Conservation (phyloP, 331 rosid genomes). For the Prunus yedoensis region DNA sequence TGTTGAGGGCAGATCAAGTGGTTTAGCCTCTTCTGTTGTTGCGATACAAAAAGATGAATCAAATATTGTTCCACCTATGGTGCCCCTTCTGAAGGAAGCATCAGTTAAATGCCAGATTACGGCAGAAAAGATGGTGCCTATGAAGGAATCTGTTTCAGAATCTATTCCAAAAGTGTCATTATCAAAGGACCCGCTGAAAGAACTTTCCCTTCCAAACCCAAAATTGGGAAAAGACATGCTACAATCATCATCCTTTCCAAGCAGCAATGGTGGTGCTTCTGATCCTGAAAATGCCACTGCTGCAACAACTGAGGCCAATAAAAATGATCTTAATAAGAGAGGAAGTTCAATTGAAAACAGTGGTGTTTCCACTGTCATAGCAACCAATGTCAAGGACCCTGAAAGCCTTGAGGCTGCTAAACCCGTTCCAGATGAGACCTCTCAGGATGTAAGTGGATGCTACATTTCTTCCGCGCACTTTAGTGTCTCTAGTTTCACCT, state of each 20-base stretch:
- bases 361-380: conserved; percentile 19
- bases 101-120: conserved; percentile 2
- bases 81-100: conserved; percentile 25
- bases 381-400: conserved; percentile 23
- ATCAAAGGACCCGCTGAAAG: conserved; percentile 14
- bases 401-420: conserved; percentile 27
- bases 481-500: conserved; percentile 24
- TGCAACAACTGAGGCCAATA: conserved; percentile 22
- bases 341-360: conserved; percentile 31
- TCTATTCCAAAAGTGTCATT: conserved; percentile 20
- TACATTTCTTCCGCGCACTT: neutral
- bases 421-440: conserved; percentile 23
- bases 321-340: conserved; percentile 21
- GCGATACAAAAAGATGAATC: conserved; percentile 34
- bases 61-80: conserved; percentile 32
- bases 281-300: conserved; percentile 20
- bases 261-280: conserved; percentile 17
- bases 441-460: conserved; percentile 42
- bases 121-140: conserved; percentile 15
- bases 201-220: conserved; percentile 24
- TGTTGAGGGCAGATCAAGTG: conserved; percentile 30
- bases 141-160: conserved; percentile 32
- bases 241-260: conserved; percentile 24
- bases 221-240: conserved; percentile 26
- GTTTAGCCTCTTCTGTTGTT: conserved; percentile 21